These are phyloP conservation scores for Physcomitrellopsis africana DNA, from an alignment of 225 moss, liverwort and hornwort genomes.

Conservation along the genomic window DNA sequence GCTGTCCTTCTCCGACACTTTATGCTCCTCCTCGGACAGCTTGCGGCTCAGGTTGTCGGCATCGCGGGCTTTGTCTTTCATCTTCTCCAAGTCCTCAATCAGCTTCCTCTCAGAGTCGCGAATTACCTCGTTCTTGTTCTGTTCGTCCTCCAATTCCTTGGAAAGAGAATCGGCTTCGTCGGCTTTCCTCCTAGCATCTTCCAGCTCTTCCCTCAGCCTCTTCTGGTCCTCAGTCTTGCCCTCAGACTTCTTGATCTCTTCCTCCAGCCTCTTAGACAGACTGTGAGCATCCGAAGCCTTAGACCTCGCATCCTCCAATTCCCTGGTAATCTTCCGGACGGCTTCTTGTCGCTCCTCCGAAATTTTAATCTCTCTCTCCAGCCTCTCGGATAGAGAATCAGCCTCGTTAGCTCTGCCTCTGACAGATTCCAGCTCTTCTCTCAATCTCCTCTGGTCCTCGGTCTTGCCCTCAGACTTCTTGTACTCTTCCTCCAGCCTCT, in stretches of 20 bases:
- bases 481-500: slow-evolving; percentile 17
- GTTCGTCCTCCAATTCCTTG: too few relatives aligned
- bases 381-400: neutral
- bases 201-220: too few relatives aligned
- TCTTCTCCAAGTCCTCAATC: neutral
- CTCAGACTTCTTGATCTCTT: neutral
- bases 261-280: slow-evolving; percentile 10
- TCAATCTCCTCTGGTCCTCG: slow-evolving; percentile 11
- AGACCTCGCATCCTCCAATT: neutral
- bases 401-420: neutral
- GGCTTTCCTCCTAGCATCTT: too few relatives aligned
- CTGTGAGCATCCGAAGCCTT: neutral
- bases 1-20: slow-evolving; percentile 10
- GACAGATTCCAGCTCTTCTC: neutral
- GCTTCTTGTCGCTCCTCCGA: neutral
- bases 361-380: neutral
- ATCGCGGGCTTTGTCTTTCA: neutral
- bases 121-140: neutral
- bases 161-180: too few relatives aligned
- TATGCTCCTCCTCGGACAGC: slow-evolving; percentile 16
- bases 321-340: neutral
- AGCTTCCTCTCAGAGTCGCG: neutral
- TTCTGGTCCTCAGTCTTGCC: slow-evolving; percentile 20
- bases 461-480: neutral
- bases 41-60: neutral